phyloP scores from a whole-genome alignment of 768 basidiomycete genomes.

The Termitomyces sp. region DNA sequence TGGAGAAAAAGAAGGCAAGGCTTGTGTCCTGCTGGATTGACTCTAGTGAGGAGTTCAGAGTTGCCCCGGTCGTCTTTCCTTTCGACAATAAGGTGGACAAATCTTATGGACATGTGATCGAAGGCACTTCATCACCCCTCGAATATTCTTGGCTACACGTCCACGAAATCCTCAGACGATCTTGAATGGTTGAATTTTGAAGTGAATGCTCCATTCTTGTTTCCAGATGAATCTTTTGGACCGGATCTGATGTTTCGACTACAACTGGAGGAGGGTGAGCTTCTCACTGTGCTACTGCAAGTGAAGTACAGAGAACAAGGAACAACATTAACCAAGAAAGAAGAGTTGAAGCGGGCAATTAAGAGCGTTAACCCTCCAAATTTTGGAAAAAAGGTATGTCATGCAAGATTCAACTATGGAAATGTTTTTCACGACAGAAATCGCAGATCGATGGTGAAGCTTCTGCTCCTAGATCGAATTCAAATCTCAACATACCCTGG shows the following conservation, averaged over 20 bases:
- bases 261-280: no score
- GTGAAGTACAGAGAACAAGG: background rate
- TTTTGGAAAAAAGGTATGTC: background rate
- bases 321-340: background rate
- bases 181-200: no score
- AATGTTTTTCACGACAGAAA: background rate
- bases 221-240: no score
- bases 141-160: no score
- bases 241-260: no score
- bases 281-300: no score
- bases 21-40: constrained; percentile 5
- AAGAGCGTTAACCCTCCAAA: background rate
- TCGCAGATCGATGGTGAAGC: background rate
- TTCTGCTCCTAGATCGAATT: background rate
- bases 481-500: background rate
- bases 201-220: no score
- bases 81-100: background rate
- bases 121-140: no score
- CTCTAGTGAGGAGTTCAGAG: background rate
- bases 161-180: no score
- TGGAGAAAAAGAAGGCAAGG: background rate
- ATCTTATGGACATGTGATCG: no score
- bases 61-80: background rate
- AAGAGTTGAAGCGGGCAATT: background rate
- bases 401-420: no score